phyloP scores from a whole-genome alignment of 805 yeast genomes.

The Grigorovia transvaalensis region DNA sequence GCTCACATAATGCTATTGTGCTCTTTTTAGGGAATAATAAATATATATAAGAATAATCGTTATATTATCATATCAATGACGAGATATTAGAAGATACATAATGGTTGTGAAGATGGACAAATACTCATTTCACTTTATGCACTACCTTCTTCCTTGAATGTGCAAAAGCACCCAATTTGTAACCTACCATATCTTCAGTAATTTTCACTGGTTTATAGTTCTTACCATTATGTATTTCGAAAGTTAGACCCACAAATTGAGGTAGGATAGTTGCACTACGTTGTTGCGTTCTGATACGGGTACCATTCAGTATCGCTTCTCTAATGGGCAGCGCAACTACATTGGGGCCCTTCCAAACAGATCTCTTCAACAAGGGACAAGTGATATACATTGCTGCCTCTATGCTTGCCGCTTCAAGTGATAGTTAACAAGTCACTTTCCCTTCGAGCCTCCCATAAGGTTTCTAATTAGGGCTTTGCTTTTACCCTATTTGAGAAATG shows the following conservation, averaged over 20 bases:
- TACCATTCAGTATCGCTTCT: slow-evolving; percentile 66
- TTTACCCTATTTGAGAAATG: background rate
- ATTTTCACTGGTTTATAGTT: slow-evolving; percentile 83
- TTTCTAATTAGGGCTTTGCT: too few species aligned
- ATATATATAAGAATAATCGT: too few species aligned
- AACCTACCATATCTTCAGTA: slow-evolving; percentile 93
- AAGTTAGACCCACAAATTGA: slow-evolving; percentile 87
- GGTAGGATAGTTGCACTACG: slow-evolving; percentile 91
- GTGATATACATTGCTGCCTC: background rate
- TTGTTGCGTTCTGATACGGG: slow-evolving; percentile 93
- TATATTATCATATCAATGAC: too few species aligned
- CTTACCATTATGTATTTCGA: slow-evolving; percentile 93
- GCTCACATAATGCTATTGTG: too few species aligned
- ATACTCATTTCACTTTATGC: background rate
- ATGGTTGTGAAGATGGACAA: background rate
- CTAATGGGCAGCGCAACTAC: slow-evolving; percentile 91
- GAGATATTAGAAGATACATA: background rate
- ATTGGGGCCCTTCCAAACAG: slow-evolving; percentile 74
- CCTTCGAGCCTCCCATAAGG: too few species aligned
- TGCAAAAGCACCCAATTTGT: slow-evolving; percentile 90
- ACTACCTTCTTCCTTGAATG: slow-evolving; percentile 69
- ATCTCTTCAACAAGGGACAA: slow-evolving; percentile 33
- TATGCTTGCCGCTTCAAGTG: background rate
- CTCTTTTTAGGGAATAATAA: too few species aligned
- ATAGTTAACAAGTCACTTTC: too few species aligned